phyloP scores from a whole-genome alignment of 805 yeast species.

The Hanseniaspora pseudoguilliermondii region DNA sequence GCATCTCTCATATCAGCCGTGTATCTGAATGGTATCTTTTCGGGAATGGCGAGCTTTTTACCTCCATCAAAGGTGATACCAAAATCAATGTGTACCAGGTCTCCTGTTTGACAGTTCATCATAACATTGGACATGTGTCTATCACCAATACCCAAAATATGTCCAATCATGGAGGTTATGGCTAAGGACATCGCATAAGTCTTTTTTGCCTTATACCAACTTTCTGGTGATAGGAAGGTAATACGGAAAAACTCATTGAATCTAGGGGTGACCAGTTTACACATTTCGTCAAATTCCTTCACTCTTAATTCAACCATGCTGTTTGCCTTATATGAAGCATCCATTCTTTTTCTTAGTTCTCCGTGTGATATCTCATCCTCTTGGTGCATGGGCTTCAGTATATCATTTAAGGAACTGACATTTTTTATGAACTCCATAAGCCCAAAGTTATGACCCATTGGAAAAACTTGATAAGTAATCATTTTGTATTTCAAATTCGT shows the following conservation, averaged over 20 bases:
- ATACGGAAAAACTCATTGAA: conserved; percentile 59
- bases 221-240: conserved; percentile 50
- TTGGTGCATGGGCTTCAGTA: conserved; percentile 52
- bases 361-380: conserved; percentile 37
- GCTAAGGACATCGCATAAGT: conserved; percentile 70
- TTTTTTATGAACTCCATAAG: conserved; percentile 78
- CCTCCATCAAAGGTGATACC: conserved; percentile 98
- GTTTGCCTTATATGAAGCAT: conserved; percentile 34
- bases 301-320: conserved; percentile 34
- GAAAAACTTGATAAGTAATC: conserved; percentile 79
- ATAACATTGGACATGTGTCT: conserved; percentile 85
- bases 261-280: conserved; percentile 46
- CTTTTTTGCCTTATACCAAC: conserved; percentile 59
- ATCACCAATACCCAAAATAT: conserved; percentile 86
- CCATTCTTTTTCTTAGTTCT: conserved; percentile 55
- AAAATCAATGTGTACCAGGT: conserved; percentile 87
- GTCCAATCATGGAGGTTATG: conserved; percentile 72
- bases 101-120: conserved; percentile 71
- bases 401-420: conserved; percentile 58
- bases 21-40: conserved; percentile 82
- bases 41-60: conserved; percentile 69
- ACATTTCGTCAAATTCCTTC: conserved; percentile 36
- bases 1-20: conserved; percentile 89
- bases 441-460: conserved; percentile 79
- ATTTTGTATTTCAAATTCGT: conserved; percentile 44